Conservation (phyloP, 2,329 filamentous ascomycete genomes). For the Cladobotryum mycophilum region DNA sequence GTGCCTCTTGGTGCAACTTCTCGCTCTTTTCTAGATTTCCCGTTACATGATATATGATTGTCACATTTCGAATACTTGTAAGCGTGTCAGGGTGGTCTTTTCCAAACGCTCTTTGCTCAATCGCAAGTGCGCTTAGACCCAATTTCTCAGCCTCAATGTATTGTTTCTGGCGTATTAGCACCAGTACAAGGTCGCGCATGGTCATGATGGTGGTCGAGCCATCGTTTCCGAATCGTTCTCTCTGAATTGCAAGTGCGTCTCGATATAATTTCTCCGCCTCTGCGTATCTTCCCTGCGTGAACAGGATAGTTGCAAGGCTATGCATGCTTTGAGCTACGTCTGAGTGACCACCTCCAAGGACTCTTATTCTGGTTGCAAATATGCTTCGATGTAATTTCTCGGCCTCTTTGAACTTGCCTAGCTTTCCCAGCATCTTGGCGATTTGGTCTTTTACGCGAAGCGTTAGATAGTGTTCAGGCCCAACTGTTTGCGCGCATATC, state of each 20-base stretch:
- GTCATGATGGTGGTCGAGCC: too few species aligned
- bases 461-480: neutral
- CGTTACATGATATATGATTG: neutral
- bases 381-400: slow-evolving; percentile 2
- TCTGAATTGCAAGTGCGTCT: too few species aligned
- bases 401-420: slow-evolving; percentile 23
- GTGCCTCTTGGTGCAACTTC: neutral
- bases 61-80: neutral
- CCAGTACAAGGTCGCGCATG: neutral
- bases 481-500: neutral
- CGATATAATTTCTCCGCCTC: too few species aligned
- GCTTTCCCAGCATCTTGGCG: slow-evolving; percentile 6
- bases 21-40: slow-evolving; percentile 7
- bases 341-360: too few species aligned
- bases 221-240: too few species aligned
- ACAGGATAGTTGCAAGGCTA: too few species aligned
- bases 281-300: too few species aligned
- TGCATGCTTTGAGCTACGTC: too few species aligned
- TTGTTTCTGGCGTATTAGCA: neutral
- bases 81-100: neutral
- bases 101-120: neutral
- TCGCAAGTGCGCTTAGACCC: slow-evolving; percentile 8
- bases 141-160: slow-evolving; percentile 16
- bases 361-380: too few species aligned
- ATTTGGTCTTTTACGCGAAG: neutral